Evolutionary conservation across 176 grass and related monocot species (phyloP), one percentile per base, ranked within the genome.

Genomic region (Oryza coarctata): DNA sequence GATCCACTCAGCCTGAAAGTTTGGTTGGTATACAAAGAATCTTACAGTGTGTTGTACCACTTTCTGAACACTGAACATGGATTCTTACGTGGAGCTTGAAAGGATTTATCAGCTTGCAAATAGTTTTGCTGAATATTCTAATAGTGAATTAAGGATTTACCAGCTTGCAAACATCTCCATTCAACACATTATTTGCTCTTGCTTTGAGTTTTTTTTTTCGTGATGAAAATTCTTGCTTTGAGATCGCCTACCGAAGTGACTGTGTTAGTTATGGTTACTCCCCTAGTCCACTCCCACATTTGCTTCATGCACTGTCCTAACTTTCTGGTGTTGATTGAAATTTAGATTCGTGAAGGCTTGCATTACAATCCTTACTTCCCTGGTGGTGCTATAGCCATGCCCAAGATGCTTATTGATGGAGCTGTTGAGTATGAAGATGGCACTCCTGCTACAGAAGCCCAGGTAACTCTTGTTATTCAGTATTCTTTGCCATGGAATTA

Each of bases 311-410:
- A 27, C 12, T 36, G 10, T 26, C 30, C n/a, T 74, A 74, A 83
- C 12, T 40, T 3, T 12, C 22, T 36, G 30, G 0, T 38, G 5
- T 83, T 71, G 58, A 70, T 85, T 65, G 7, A 57, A 64, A 70
- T 57, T 73, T 75, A 94, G 87, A 92, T 92, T 86, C 83, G 87
- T 71, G 93, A 94, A 33, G 87, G 93, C 7, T 70, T 94, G 36
- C 93, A 90, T 47, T 95, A 92, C 70, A 92, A 95, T 65, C 93
- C 92, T 2, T 94, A 94, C 76, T 95, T 95, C 47, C 83, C 80
- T 77, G 92, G 92, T 63, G 92, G 92, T 33, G 92, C 92, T 72
- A 94, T 94, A 76, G 92, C 92, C 30, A 94, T 94, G 92, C 92
- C 92, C 28, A 91, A 94, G 80, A 94, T 94, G 92, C 89, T 94